Conservation (phyloP, 2,329 filamentous ascomycete genomes). For the Ramichloridium luteum region DNA sequence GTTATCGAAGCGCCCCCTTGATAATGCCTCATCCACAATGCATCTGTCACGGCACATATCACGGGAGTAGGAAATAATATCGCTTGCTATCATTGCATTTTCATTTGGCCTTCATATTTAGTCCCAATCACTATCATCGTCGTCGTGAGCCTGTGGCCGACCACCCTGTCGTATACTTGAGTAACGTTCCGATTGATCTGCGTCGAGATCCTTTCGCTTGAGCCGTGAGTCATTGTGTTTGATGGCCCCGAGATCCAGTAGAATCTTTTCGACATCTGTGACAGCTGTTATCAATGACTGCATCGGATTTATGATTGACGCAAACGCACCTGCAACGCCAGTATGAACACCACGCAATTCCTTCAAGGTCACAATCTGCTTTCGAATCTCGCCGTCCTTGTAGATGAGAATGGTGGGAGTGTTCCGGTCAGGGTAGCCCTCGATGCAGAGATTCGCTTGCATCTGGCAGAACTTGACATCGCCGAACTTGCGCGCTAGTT, state of each 20-base stretch:
- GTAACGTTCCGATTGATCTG: slow-evolving; percentile 25
- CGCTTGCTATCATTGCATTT: no score
- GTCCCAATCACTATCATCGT: slow-evolving; percentile 47
- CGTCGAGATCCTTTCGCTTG: slow-evolving; percentile 46
- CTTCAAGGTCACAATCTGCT: slow-evolving; percentile 79
- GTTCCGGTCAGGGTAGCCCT: slow-evolving; percentile 89
- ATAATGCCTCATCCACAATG: no score
- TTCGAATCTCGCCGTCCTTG: slow-evolving; percentile 80
- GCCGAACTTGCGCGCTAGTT: slow-evolving; percentile 72
- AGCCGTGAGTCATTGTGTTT: slow-evolving; percentile 68
- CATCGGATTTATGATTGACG: background rate
- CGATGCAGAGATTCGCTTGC: slow-evolving; percentile 79
- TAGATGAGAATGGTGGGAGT: slow-evolving; percentile 91
- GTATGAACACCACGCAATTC: slow-evolving; percentile 64
- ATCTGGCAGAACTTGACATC: slow-evolving; percentile 99
- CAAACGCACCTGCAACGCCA: slow-evolving; percentile 42
- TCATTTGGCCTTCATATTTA: no score
- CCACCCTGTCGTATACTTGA: slow-evolving; percentile 14
- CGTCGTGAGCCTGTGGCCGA: slow-evolving; percentile 26
- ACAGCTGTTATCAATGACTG: slow-evolving; percentile 2
- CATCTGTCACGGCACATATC: no score
- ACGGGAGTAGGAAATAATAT: no score
- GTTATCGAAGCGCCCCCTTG: no score
- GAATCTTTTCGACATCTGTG: slow-evolving; percentile 61
- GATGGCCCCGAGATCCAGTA: slow-evolving; percentile 73